Conservation (phyloP, 495 filamentous ascomycete species). For the Bombardia bombarda region DNA sequence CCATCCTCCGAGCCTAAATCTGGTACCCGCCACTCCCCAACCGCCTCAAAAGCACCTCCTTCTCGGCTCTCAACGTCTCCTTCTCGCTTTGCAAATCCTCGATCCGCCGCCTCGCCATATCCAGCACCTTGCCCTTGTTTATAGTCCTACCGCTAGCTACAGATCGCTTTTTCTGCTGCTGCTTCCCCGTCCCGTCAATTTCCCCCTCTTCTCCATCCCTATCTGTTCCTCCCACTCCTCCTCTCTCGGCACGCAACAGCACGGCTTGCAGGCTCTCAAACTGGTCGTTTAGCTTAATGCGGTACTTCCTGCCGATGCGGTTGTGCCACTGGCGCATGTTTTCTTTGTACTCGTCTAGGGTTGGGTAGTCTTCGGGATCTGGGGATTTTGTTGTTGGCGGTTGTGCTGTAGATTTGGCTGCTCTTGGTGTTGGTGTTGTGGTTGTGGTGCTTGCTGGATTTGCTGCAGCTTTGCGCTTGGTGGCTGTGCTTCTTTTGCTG, state of each 20-base stretch:
- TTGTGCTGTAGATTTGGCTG: no score
- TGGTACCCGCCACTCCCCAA: no score
- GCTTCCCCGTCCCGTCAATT: background rate
- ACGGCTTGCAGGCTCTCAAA: slow-evolving; percentile 19
- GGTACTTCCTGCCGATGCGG: slow-evolving; percentile 25
- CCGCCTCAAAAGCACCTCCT: background rate
- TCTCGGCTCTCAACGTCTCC: background rate
- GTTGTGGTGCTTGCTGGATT: no score
- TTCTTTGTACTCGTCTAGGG: background rate
- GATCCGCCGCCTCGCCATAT: slow-evolving; percentile 14
- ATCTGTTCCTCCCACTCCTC: no score
- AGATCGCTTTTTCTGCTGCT: background rate
- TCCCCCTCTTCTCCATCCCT: background rate
- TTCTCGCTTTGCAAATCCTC: slow-evolving; percentile 6
- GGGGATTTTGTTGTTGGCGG: no score
- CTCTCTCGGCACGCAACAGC: slow-evolving; percentile 1
- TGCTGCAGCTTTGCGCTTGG: no score
- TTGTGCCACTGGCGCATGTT: slow-evolving; percentile 14
- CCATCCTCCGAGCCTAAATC: no score
- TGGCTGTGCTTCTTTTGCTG: no score
- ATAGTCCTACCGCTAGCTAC: background rate
- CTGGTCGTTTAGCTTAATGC: slow-evolving; percentile 20
- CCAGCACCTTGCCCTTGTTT: slow-evolving; percentile 18
- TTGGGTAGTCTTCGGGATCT: no score
- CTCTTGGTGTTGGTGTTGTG: no score